These are phyloP conservation scores for Cladosporium phlei DNA, from an alignment of 2,329 filamentous ascomycete genomes.

Conservation along the genomic window DNA sequence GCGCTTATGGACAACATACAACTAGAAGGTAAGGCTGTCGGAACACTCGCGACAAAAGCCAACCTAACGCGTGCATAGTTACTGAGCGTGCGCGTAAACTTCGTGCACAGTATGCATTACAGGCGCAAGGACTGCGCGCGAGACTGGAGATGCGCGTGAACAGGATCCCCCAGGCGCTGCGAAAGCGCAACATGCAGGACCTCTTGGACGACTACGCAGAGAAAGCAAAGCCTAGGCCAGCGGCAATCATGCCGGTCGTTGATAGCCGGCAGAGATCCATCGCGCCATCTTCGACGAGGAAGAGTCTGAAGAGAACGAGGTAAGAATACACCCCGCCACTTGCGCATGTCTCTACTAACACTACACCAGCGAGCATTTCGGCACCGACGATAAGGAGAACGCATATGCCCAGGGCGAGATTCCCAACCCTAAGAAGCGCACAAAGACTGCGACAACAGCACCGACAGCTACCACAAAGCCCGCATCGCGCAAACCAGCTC, in stretches of 20 bases:
- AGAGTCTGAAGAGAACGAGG: conserved; percentile 30
- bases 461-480: conserved; percentile 26
- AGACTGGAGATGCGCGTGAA: conserved; percentile 92
- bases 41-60: too few relatives aligned
- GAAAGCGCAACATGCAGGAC: conserved; percentile 77
- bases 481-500: conserved; percentile 28
- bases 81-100: conserved; percentile 83
- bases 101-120: conserved; percentile 80
- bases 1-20: conserved; percentile 84
- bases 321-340: conserved; percentile 21
- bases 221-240: conserved; percentile 21
- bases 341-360: conserved; percentile 19
- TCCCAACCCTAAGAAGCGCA: conserved; percentile 66
- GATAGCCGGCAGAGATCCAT: background rate
- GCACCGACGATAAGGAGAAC: conserved; percentile 73
- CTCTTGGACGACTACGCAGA: conserved; percentile 55
- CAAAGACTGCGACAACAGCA: conserved; percentile 31
- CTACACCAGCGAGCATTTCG: conserved; percentile 53
- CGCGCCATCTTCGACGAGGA: conserved; percentile 9
- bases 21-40: conserved; percentile 64
- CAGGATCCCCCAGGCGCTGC: conserved; percentile 74
- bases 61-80: too few relatives aligned
- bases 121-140: conserved; percentile 77
- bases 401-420: conserved; percentile 43
- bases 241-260: conserved; percentile 13